Evolutionary conservation across 805 yeast species (phyloP).

Genomic region (Naumovozyma baii): DNA sequence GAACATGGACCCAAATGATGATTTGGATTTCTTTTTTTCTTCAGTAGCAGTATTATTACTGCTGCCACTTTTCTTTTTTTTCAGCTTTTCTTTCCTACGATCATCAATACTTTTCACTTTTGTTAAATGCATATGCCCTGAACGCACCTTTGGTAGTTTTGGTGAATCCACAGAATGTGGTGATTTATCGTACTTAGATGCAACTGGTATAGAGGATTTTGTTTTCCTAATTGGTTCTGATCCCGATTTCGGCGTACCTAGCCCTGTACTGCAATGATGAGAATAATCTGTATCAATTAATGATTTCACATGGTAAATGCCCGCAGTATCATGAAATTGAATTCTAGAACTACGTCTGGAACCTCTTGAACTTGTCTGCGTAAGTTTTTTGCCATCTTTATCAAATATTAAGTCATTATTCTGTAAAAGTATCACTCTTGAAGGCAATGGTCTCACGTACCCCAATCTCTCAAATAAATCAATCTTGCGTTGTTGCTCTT

Average conservation of each 20-base stretch:
- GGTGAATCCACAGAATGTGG: not conserved
- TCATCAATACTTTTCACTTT: slow-evolving; percentile 1
- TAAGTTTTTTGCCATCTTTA: slow-evolving; percentile 8
- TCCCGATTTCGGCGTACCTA: slow-evolving; percentile 1
- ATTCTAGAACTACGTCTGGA: slow-evolving; percentile 24
- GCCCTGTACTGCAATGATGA: slow-evolving; percentile 6
- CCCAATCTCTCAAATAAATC: slow-evolving; percentile 23
- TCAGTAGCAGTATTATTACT: slow-evolving; percentile 1
- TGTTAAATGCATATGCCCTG: not conserved
- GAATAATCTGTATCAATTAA: slow-evolving; percentile 14
- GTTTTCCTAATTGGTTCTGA: slow-evolving; percentile 15
- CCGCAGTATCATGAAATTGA: slow-evolving; percentile 15
- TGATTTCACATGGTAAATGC: slow-evolving; percentile 28
- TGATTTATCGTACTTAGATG: slow-evolving; percentile 1
- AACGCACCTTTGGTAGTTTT: not conserved
- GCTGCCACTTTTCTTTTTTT: not conserved
- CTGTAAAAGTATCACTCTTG: slow-evolving; percentile 9
- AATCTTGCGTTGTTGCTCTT: slow-evolving; percentile 18
- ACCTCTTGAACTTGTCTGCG: slow-evolving; percentile 9
- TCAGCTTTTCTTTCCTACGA: slow-evolving; percentile 2
- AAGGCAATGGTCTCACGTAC: slow-evolving; percentile 23
- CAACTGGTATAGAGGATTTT: slow-evolving; percentile 12
- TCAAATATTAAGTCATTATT: slow-evolving; percentile 5
- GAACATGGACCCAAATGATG: slow-evolving; percentile 14
- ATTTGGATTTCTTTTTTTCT: slow-evolving; percentile 8